Conservation (phyloP, 805 yeast genomes). For the Pichia insulana region DNA sequence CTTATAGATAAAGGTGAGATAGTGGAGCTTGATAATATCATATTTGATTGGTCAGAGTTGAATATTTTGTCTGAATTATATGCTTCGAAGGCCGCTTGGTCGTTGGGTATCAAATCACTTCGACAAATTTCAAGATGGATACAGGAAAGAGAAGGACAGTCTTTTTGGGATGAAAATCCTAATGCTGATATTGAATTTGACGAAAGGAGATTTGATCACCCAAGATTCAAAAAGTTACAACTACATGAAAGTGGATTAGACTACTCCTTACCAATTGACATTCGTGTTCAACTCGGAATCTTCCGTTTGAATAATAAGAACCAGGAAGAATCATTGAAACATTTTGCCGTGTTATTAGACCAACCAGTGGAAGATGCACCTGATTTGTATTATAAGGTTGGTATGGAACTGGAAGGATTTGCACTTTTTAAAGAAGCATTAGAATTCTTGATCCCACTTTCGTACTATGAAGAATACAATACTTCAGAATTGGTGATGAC, state of each 20-base stretch:
- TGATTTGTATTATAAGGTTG: slow-evolving; percentile 74
- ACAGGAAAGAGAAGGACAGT: slow-evolving; percentile 54
- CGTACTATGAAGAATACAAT: slow-evolving; percentile 43
- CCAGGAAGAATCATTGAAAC: slow-evolving; percentile 62
- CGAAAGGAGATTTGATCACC: slow-evolving; percentile 46
- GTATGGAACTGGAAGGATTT: slow-evolving; percentile 57
- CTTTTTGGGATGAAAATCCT: slow-evolving; percentile 52
- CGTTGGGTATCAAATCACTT: slow-evolving; percentile 53
- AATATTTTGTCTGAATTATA: slow-evolving; percentile 79
- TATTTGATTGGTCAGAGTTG: slow-evolving; percentile 81
- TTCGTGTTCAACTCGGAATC: slow-evolving; percentile 71
- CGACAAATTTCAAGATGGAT: slow-evolving; percentile 78
- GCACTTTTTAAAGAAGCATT: slow-evolving; percentile 73
- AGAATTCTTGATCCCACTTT: slow-evolving; percentile 49
- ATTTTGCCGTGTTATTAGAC: slow-evolving; percentile 52
- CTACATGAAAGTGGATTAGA: slow-evolving; percentile 32
- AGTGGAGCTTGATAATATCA: slow-evolving; percentile 29
- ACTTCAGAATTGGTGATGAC: slow-evolving; percentile 46
- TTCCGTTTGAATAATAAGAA: slow-evolving; percentile 59
- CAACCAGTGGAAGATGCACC: slow-evolving; percentile 47
- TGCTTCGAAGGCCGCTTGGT: slow-evolving; percentile 57
- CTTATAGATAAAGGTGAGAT: slow-evolving; percentile 17
- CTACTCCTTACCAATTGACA: slow-evolving; percentile 71
- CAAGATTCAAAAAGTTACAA: slow-evolving; percentile 34
- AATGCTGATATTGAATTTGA: slow-evolving; percentile 80